A percentile compares a stretch with the other conserved stretches of the same genome.
Conservation (phyloP, 2,329 filamentous ascomycete genomes). For the Ophiostoma montium region DNA sequence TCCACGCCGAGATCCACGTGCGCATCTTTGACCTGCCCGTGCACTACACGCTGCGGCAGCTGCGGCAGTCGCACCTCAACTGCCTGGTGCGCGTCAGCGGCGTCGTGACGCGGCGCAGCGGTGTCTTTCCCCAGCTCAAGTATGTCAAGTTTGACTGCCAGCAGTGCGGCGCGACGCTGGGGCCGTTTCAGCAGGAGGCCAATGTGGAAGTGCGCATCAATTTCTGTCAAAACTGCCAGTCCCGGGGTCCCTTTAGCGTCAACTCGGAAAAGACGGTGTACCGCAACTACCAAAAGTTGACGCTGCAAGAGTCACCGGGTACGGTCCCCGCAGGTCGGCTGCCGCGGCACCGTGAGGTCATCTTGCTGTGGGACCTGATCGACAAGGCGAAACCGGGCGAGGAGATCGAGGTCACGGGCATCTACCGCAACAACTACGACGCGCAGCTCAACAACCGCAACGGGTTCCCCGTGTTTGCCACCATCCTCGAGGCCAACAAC, state of each 20-base stretch:
- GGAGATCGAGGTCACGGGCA: constrained; percentile 91
- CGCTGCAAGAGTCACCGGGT: constrained; percentile 89
- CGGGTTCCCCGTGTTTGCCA: constrained; percentile 95
- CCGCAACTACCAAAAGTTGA: constrained; percentile 96
- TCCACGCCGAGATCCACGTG: constrained; percentile 95
- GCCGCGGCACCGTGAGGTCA: constrained; percentile 83
- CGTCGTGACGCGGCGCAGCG: constrained; percentile 84
- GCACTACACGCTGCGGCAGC: constrained; percentile 85
- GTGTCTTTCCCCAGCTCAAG: constrained; percentile 94
- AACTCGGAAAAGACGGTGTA: constrained; percentile 98
- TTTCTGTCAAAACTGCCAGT: constrained; percentile 94
- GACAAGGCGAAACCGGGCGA: constrained; percentile 94
- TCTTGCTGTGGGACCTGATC: constrained; percentile 92
- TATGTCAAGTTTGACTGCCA: constrained; percentile 97
- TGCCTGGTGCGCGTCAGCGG: constrained; percentile 88
- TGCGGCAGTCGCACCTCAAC: constrained; percentile 91
- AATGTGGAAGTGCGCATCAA: constrained; percentile 92
- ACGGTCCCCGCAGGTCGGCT: constrained; percentile 92
- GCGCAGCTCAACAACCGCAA: constrained; percentile 97
- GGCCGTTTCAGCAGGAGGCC: constrained; percentile 94
- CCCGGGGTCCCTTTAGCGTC: constrained; percentile 81
- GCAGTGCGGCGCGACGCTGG: constrained; percentile 83
- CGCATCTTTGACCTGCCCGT: constrained; percentile 91
- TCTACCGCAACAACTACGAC: constrained; percentile 97
- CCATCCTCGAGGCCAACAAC: constrained; percentile 93